Base-by-base conservation (phyloP, 2,329 filamentous ascomycete species). In the Colletotrichum somersetense region DNA sequence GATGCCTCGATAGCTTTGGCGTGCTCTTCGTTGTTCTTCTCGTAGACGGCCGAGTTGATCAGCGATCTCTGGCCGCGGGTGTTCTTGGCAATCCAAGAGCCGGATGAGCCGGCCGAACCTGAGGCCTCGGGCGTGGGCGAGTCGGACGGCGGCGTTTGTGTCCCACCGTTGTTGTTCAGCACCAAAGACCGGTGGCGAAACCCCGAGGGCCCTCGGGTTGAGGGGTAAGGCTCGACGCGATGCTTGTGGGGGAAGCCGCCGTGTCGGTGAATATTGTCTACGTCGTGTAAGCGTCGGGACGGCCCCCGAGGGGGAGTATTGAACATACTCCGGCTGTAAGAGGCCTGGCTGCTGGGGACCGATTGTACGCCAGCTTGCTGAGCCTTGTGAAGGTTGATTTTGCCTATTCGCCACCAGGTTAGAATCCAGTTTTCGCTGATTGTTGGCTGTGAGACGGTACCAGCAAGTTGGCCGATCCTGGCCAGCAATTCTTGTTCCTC, bases 361-460 rank as follows among this genome's bases (percentile, higher is more conserved):
- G 82, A 73, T n/a, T 75, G 78, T 48, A 81, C 71, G 52, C 83
- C 84, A 44, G 84, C 79, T 75, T 89, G 86, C 74, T 91, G 88
- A 74, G 89, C 93, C 80, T 93, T 95, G 83, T 93, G 91, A 64
- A 91, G 89, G 79, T 95, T 95, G 79, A 96, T 96, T 81, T 93
- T 91, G 75, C 92, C 92, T 94, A 75, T 12, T 67, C 53, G 67
- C 67, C 71, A 71, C 61, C 62, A 46, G 12, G 40, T 69, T 61
- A 65, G 63, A 59, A 30, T 42, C 6, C 10, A 12, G 8, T 20
- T 35, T 61, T 62, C 65, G 57, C 78, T 81, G 56, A n/a, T 55
- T 38, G 14, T 35, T 52, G n/a, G 38, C 33, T 7, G 2, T 16
- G 26, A 42, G n/a, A 42, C 10, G 48, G 16, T 79, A 87, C 86